Conservation (phyloP, 352 stramenopile species). For the Globisporangium megalacanthum region DNA sequence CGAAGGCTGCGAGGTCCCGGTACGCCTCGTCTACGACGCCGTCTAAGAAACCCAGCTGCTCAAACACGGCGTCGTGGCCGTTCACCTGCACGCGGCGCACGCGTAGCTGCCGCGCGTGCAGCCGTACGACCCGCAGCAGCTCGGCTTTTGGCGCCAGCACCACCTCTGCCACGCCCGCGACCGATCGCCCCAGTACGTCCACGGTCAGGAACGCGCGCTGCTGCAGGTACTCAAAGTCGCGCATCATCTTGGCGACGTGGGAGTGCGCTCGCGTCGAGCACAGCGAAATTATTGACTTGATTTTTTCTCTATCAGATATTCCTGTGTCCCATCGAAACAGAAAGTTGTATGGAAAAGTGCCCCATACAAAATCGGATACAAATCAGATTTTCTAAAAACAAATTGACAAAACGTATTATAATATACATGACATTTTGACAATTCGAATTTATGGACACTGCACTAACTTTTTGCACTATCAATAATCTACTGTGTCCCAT, state of each 20-base stretch:
- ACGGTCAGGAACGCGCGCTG: constrained; percentile 74
- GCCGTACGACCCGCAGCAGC: constrained; percentile 49
- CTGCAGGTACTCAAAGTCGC: constrained; percentile 83
- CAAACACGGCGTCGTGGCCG: constrained; percentile 49
- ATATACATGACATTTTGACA: no score
- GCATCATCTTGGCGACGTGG: constrained; percentile 50
- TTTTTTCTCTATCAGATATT: no score
- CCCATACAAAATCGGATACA: no score
- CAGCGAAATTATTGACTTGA: no score
- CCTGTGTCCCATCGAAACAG: no score
- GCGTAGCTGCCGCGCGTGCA: constrained; percentile 71
- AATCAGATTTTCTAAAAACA: no score
- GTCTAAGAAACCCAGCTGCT: constrained; percentile 74
- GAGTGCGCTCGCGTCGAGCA: no score
- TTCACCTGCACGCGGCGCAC: constrained; percentile 55
- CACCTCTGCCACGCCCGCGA: constrained; percentile 65
- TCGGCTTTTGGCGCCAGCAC: constrained; percentile 56
- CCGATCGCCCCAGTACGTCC: constrained; percentile 58
- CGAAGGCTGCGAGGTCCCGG: constrained; percentile 71
- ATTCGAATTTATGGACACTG: no score
- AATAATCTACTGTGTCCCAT: no score
- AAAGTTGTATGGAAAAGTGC: no score
- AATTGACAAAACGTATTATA: no score
- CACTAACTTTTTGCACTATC: no score
- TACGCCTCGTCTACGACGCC: constrained; percentile 80